Base-by-base conservation (phyloP, 2,329 filamentous ascomycete genomes). In the Calycina marina region DNA sequence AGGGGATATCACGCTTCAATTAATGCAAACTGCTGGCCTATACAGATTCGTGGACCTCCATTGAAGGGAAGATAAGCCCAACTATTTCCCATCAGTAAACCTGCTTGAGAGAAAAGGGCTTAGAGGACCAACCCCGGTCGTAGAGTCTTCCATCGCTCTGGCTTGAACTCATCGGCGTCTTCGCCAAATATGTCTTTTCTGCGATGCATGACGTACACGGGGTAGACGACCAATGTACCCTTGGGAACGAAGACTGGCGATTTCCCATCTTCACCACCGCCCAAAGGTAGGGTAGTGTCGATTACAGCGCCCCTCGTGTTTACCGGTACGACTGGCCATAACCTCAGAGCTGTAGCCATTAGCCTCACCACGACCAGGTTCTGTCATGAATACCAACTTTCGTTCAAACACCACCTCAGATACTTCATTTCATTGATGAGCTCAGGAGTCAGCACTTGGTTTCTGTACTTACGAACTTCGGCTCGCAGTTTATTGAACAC, bases 151-250 rank as follows among this genome's bases (percentile, higher is more conserved):
- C 40, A 42, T 9, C 40, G 26, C 18, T 42, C 40, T 1, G 40
- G 40, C 24, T 24, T 37, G 29, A 39, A 44, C 39, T 46, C 49
- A 2, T 47, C 38, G 60, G 18, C 58, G 38, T 84, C 72, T 0
- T 59, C 49, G 3, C 79, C 79, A 47, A 80, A 88, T 16, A 84
- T 60, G 36, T 75, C 69, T 4, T 46, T 48, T 11, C 53, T 45
- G 18, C 51, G 43, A 25, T 57, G 54, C 40, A 59, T 45, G 2
- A 38, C 38, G 30, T 49, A 52, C 18, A 37, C 29, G 25, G 36
- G 45, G 45, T 32, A 28, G 44, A 17, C 34, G 31, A 30, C 10
- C 30, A 33, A 2, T 5, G 15, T 16, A 10, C 53, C 54, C 25
- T 47, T 47, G 5, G 38, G 37, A 4, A 58, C 38, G 12, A 54